Evolutionary conservation across 805 yeast genomes (phyloP), one percentile per base, ranked within the genome.

Genomic region (Candida multigemmis): DNA sequence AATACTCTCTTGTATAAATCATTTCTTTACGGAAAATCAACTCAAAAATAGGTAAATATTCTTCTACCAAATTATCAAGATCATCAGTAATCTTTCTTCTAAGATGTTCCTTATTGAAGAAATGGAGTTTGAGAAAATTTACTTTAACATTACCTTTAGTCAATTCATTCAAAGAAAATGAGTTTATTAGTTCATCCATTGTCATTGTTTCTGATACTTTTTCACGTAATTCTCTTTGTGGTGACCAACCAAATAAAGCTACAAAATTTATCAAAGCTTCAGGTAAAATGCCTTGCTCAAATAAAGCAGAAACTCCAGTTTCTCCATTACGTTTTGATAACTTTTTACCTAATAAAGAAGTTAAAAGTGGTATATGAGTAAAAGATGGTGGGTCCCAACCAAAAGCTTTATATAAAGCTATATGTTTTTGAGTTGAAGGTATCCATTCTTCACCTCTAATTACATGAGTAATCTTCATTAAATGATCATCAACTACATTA

Each of bases 401-500:
- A 46, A 89, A 78, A 0, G 96, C 94, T 11, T 67, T 41, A 47
- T 91, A 93, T 27, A 91, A 50, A 0, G 95, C 89, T 24, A 86
- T 65, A 44, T 91, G 98, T 42, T 87, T 89, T 2, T 96, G 95
- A 0, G 98, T 91, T 0, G 97, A 84, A 1, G 94, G 81, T 7
- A 91, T 57, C 98, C 99, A 91, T 50, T 91, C 98, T 46, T 91
- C 98, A 18, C 99, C 99, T 39, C 99, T 65, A 4, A 91, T 75
- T 6, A 91, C 98, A 52, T 91, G 96, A 0, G 96, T 82, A 23
- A 91, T 81, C 24, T 74, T 52, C 98, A 91, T 91, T 24, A 82
- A 56, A 48, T 87, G 93, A 48, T 91, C 99, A 47, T 91, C 99
- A 3, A 91, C 72, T 5, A 91, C 95, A 44, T 84, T 89, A 10